Percentiles rank a stretch among this genome's conserved stretches.
Evolutionary conservation across 2,329 filamentous ascomycete species (phyloP).

Genomic region (Botrytis elliptica): DNA sequence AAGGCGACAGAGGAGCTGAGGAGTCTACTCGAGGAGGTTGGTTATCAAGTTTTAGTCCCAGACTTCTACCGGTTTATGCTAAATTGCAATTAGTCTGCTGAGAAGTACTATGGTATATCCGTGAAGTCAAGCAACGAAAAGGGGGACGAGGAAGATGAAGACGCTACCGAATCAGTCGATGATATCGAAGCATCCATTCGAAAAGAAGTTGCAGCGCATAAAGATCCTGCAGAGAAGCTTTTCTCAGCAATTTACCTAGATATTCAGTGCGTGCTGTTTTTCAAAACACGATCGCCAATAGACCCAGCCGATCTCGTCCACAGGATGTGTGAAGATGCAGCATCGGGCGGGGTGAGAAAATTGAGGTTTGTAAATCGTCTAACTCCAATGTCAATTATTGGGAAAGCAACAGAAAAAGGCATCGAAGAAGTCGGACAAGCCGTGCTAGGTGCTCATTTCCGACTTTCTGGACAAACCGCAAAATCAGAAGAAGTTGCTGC

Average conservation of each 20-base stretch:
- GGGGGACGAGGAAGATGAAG: constrained; percentile 43
- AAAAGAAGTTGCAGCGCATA: constrained; percentile 62
- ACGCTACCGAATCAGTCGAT: constrained; percentile 44
- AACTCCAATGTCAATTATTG: constrained; percentile 52
- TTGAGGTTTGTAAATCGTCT: constrained; percentile 61
- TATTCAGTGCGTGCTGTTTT: constrained; percentile 63
- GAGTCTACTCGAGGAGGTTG: constrained; percentile 64
- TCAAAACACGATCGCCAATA: constrained; percentile 55
- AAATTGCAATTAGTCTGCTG: constrained; percentile 55
- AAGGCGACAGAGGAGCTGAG: constrained; percentile 68
- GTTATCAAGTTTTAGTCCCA: constrained; percentile 26
- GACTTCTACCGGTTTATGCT: neutral
- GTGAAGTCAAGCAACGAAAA: constrained; percentile 30
- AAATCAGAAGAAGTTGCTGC: constrained; percentile 28
- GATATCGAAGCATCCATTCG: constrained; percentile 74
- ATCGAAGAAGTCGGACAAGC: constrained; percentile 62
- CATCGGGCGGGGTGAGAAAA: constrained; percentile 46
- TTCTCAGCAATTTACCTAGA: constrained; percentile 55
- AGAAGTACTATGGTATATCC: constrained; percentile 54
- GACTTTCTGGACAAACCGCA: constrained; percentile 40
- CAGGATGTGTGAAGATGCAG: constrained; percentile 56
- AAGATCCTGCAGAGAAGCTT: constrained; percentile 42
- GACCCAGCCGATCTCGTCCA: constrained; percentile 55
- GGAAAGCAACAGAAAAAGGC: constrained; percentile 68
- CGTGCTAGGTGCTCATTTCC: constrained; percentile 64